A percentile compares a stretch with the other conserved stretches of the same genome.
These are phyloP conservation scores for Fusarium veterinarium DNA, from an alignment of 2,329 filamentous ascomycete genomes.

Conservation along the genomic window DNA sequence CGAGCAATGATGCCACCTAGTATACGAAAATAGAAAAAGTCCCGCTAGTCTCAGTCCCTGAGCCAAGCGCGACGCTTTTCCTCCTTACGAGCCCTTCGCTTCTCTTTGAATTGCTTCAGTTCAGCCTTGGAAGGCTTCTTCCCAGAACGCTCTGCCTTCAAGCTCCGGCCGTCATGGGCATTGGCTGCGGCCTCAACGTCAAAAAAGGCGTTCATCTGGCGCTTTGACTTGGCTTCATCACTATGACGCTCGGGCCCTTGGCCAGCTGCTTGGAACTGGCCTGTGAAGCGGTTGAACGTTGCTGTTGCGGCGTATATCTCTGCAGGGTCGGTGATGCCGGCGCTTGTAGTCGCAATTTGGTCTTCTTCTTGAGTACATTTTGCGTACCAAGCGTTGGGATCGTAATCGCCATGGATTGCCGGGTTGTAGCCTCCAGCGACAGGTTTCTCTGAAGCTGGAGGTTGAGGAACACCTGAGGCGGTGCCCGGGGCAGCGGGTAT, in stretches of 20 bases:
- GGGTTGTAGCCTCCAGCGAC: constrained; percentile 88
- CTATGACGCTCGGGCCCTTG: constrained; percentile 80
- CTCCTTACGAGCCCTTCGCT: constrained; percentile 88
- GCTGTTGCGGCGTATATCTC: constrained; percentile 74
- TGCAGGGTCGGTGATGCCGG: constrained; percentile 52
- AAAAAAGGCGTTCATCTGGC: constrained; percentile 95
- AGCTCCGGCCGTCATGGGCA: constrained; percentile 85
- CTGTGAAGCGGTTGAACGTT: constrained; percentile 92
- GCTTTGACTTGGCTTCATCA: constrained; percentile 85
- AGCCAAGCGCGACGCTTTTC: constrained; percentile 95
- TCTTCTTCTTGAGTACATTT: constrained; percentile 60
- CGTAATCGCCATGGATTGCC: constrained; percentile 95
- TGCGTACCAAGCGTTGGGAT: constrained; percentile 95
- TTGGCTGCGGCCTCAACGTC: constrained; percentile 96
- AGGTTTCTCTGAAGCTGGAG: constrained; percentile 51
- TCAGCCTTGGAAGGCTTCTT: constrained; percentile 89
- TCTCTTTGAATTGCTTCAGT: constrained; percentile 91
- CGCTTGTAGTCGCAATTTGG: constrained; percentile 43
- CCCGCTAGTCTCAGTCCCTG: constrained; percentile 71
- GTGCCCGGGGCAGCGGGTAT: constrained; percentile 47
- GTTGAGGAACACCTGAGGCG: constrained; percentile 41
- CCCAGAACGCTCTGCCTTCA: constrained; percentile 88
- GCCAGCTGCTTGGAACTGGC: constrained; percentile 78
- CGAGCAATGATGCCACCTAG: constrained; percentile 9
- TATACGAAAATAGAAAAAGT: constrained; percentile 6